A percentile compares a stretch with the other conserved stretches of the same genome.
phyloP scores from a whole-genome alignment of 2,329 filamentous ascomycete genomes.

The Zymoseptoria crescenta region DNA sequence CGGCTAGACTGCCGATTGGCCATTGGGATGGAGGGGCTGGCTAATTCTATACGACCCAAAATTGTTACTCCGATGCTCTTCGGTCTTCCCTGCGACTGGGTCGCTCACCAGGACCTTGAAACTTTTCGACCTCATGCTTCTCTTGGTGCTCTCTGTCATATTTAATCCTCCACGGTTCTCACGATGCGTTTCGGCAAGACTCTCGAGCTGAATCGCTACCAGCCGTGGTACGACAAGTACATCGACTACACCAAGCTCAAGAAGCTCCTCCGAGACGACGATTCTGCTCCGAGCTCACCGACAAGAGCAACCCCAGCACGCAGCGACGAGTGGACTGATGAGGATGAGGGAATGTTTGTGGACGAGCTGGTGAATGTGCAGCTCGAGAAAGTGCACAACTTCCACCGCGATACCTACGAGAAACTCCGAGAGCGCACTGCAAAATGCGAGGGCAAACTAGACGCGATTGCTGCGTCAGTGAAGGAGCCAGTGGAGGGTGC shows the following conservation, averaged over 20 bases:
- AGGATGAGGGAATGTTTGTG: conserved; percentile 88
- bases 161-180: background rate
- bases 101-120: background rate
- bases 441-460: conserved; percentile 58
- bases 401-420: conserved; percentile 75
- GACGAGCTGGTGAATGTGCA: conserved; percentile 92
- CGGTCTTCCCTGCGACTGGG: background rate
- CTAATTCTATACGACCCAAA: background rate
- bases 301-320: conserved; percentile 47
- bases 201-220: conserved; percentile 68
- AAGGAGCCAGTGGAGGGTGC: conserved; percentile 25
- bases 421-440: conserved; percentile 73
- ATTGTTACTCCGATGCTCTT: background rate
- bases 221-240: conserved; percentile 87
- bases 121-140: background rate
- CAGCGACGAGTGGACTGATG: conserved; percentile 70
- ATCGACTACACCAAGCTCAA: conserved; percentile 95
- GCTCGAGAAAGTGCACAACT: conserved; percentile 86
- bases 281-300: conserved; percentile 36
- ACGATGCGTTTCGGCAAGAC: conserved; percentile 90
- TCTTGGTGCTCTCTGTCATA: background rate
- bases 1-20: background rate
- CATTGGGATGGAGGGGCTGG: background rate
- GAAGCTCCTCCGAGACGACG: conserved; percentile 68
- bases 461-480: conserved; percentile 42